Conservation (phyloP, 2,329 filamentous ascomycete species). For the Paraphoma chrysanthemicola region DNA sequence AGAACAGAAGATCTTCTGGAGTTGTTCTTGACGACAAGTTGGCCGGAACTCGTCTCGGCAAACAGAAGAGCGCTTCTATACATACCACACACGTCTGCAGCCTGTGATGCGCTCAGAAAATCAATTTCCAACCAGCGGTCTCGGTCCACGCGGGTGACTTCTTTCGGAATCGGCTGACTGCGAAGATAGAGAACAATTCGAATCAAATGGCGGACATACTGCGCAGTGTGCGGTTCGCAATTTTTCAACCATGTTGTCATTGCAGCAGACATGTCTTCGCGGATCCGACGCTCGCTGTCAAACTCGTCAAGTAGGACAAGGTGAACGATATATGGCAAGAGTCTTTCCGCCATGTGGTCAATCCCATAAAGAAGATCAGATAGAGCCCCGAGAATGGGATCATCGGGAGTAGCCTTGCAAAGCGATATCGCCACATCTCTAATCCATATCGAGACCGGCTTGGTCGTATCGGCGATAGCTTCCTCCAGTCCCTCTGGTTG, state of each 20-base stretch:
- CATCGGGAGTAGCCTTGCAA: slow-evolving; percentile 56
- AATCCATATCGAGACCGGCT: slow-evolving; percentile 61
- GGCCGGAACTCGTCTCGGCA: slow-evolving; percentile 73
- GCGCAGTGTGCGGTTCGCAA: slow-evolving; percentile 55
- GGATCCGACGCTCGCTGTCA: slow-evolving; percentile 66
- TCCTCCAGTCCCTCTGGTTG: slow-evolving; percentile 20
- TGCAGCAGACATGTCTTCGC: slow-evolving; percentile 66
- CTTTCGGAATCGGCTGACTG: slow-evolving; percentile 75
- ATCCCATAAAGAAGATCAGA: slow-evolving; percentile 70
- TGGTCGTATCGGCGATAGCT: slow-evolving; percentile 23
- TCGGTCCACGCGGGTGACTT: slow-evolving; percentile 80
- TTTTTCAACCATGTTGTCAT: slow-evolving; percentile 69
- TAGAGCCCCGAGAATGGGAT: slow-evolving; percentile 74
- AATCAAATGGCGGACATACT: slow-evolving; percentile 75
- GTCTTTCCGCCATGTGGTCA: slow-evolving; percentile 72
- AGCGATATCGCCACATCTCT: slow-evolving; percentile 68
- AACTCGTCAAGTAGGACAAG: slow-evolving; percentile 74
- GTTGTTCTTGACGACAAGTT: slow-evolving; percentile 51
- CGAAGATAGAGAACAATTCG: slow-evolving; percentile 87
- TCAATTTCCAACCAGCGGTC: slow-evolving; percentile 87
- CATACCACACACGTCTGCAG: slow-evolving; percentile 81
- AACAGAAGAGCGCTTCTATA: slow-evolving; percentile 86
- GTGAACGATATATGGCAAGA: slow-evolving; percentile 87
- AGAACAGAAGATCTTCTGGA: slow-evolving; percentile 70
- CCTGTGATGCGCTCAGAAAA: slow-evolving; percentile 70